Evolutionary conservation across 1,284 basidiomycete species (phyloP).

Genomic region (Pyrrhoderma noxium): DNA sequence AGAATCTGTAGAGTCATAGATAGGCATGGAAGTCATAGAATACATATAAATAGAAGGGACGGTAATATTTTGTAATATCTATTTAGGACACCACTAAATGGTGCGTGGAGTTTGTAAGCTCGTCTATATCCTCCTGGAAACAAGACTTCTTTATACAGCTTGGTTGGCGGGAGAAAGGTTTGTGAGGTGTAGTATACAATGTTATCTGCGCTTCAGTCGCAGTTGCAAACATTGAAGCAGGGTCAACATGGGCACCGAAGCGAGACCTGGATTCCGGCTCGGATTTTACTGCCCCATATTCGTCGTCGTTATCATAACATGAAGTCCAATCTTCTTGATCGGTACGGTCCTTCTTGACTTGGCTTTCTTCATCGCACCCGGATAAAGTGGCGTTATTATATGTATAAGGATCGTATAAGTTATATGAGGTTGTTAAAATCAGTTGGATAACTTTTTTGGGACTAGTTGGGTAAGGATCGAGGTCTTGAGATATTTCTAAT

Average conservation of each 20-base stretch:
- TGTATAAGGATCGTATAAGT: conserved; percentile 5
- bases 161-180: too few species aligned
- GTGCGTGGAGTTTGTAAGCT: too few species aligned
- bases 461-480: conserved; percentile 1
- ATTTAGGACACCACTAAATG: too few species aligned
- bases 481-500: background rate
- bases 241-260: conserved; percentile 13
- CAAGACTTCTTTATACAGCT: too few species aligned
- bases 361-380: background rate
- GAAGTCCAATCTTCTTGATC: background rate
- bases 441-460: conserved; percentile 8
- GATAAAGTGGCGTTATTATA: background rate
- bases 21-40: too few species aligned
- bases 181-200: too few species aligned
- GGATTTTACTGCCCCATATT: conserved; percentile 10
- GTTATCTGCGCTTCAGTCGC: conserved; percentile 1
- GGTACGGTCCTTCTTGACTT: background rate
- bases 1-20: too few species aligned
- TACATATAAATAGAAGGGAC: too few species aligned
- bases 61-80: too few species aligned
- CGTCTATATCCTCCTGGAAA: too few species aligned
- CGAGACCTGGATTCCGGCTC: conserved; percentile 6
- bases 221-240: conserved; percentile 16
- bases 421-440: conserved; percentile 5
- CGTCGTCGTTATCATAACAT: conserved; percentile 10